Evolutionary conservation across 805 yeast species (phyloP).

Genomic region (Lipomyces mesembrius): DNA sequence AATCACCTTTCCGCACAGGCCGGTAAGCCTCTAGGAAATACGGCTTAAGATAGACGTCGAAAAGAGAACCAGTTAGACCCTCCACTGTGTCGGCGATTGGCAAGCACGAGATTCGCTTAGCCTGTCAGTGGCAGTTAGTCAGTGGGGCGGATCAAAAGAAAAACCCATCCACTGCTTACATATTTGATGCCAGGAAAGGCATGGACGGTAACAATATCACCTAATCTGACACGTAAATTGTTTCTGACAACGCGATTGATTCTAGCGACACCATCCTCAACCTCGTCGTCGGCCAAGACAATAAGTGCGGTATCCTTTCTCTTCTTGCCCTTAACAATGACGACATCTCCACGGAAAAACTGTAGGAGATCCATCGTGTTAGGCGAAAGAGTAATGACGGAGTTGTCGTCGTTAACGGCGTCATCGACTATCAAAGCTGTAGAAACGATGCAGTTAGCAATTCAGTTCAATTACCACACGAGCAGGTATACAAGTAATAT

Average conservation of each 20-base stretch:
- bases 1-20: slow-evolving; percentile 97
- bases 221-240: slow-evolving; percentile 90
- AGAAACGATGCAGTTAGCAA: not conserved
- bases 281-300: slow-evolving; percentile 94
- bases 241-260: slow-evolving; percentile 95
- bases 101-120: slow-evolving; percentile 88
- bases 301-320: slow-evolving; percentile 96
- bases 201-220: slow-evolving; percentile 87
- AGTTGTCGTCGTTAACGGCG: slow-evolving; percentile 95
- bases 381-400: slow-evolving; percentile 92
- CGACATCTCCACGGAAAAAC: slow-evolving; percentile 97
- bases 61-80: slow-evolving; percentile 94
- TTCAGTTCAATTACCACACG: not conserved
- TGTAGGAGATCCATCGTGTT: slow-evolving; percentile 94
- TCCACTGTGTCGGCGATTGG: slow-evolving; percentile 98
- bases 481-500: not conserved
- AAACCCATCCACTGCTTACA: slow-evolving; percentile 30
- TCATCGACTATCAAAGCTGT: slow-evolving; percentile 86
- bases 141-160: not conserved
- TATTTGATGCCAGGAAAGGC: slow-evolving; percentile 98
- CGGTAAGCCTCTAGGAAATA: slow-evolving; percentile 98
- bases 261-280: slow-evolving; percentile 93
- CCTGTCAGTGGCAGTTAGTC: slow-evolving; percentile 45
- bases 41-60: slow-evolving; percentile 95
- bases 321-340: slow-evolving; percentile 95